Evolutionary conservation across 768 basidiomycete species (phyloP).

Genomic region (Calocera cornea): DNA sequence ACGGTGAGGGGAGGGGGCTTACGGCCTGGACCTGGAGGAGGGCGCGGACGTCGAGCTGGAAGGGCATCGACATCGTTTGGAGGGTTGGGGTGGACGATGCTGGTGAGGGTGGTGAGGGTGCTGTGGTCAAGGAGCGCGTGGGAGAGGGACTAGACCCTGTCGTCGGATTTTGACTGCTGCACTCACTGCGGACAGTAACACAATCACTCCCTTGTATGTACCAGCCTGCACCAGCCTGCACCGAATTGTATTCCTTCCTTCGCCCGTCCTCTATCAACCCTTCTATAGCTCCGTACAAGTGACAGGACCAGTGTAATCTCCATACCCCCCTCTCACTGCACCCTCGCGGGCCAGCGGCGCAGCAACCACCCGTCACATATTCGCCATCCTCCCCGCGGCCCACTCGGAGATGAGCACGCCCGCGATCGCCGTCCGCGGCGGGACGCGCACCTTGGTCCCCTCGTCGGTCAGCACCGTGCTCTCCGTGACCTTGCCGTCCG

Average conservation of each 20-base stretch:
- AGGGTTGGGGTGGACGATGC: too few relatives aligned
- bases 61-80: background rate
- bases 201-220: too few relatives aligned
- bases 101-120: too few relatives aligned
- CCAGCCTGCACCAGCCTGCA: too few relatives aligned
- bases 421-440: slow-evolving; percentile 44
- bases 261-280: too few relatives aligned
- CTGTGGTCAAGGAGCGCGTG: too few relatives aligned
- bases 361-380: background rate
- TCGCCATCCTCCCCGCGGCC: slow-evolving; percentile 29
- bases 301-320: background rate
- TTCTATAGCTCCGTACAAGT: background rate
- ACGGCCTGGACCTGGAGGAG: background rate
- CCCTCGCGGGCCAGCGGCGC: background rate
- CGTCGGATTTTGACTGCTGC: too few relatives aligned
- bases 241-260: too few relatives aligned
- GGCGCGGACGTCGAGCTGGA: background rate
- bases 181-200: too few relatives aligned
- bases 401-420: slow-evolving; percentile 77
- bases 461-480: slow-evolving; percentile 17
- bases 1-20: background rate
- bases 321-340: background rate
- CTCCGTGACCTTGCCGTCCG: slow-evolving; percentile 28
- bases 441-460: slow-evolving; percentile 55
- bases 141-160: too few relatives aligned